Evolutionary conservation across 768 basidiomycete species (phyloP), one percentile per base, ranked within the genome.

Genomic region (Mycena kentingensis): DNA sequence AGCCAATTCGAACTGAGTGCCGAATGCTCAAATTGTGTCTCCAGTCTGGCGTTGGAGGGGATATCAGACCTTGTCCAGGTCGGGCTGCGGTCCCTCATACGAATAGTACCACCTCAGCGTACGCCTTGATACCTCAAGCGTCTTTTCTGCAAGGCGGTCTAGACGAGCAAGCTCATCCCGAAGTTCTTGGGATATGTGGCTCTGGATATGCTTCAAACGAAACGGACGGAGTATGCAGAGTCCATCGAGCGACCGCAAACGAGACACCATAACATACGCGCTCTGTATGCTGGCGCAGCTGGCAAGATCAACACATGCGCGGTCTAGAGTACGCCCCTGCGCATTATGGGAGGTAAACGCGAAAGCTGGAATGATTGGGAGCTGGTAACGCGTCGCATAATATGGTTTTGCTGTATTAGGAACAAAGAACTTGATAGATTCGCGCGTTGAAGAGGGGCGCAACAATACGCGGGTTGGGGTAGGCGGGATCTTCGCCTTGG

Each of bases 311-410:
- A 49, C 49, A 21, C 25, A 41, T 5, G 21, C 53, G 15, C 21
- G 3, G 16, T 54, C 53, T 19, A 54, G 48, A 7, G 53, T 31
- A 12, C 53, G 25, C 8, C 53, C 47, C 44, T 54, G 53, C 18
- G 52, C 37, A 25, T 54, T 54, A 42, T 54, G 53, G 2, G 53
- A 28, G 19, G 53, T 54, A 42, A 54, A 54, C 5, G 53, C 48
- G 35, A 49, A 54, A 24, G 47, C 53, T 8, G 56, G 51, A 21
- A 58, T 53, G 16, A 58, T 39, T 1, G 56, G 56, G 11, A 53
- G 48, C 47, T 58, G 56, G 13, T 44, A 45, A 10, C 56, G 51
- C 2, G 46, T 58, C 10, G 56, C 56, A 39, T 22, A 36, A 24
- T 53, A 58, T 2, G 16, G 32, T 18, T 21, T 36, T 15, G 47